Percentiles rank a stretch among this genome's conserved stretches.
These are phyloP conservation scores for Aureobasidium sp. DNA, from an alignment of 2,329 filamentous ascomycete genomes.

Conservation along the genomic window DNA sequence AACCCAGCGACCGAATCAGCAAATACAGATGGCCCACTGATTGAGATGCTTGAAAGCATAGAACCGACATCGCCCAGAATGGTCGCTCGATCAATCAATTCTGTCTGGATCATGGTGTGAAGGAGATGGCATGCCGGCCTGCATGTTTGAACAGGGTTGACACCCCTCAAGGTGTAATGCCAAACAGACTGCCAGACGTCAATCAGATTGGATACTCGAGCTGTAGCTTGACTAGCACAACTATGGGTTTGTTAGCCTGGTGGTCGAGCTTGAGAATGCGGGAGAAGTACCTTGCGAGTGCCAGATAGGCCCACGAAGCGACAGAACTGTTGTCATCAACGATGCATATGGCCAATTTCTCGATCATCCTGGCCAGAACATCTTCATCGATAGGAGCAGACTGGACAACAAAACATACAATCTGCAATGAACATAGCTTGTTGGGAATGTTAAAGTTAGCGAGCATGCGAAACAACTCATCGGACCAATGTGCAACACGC, in stretches of 20 bases:
- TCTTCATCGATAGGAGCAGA: constrained; percentile 1
- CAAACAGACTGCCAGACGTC: constrained; percentile 63
- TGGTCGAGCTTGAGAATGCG: constrained; percentile 15
- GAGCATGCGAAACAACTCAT: constrained; percentile 1
- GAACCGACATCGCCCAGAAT: constrained; percentile 62
- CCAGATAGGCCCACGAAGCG: constrained; percentile 76
- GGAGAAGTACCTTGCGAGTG: constrained; percentile 61
- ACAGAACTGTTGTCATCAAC: constrained; percentile 59
- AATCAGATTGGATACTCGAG: constrained; percentile 36
- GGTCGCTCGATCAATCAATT: constrained; percentile 58
- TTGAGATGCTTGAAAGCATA: constrained; percentile 67
- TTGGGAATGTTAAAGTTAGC: not conserved
- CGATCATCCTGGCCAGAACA: not conserved
- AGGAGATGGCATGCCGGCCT: constrained; percentile 71
- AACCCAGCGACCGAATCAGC: constrained; percentile 72
- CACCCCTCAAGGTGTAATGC: constrained; percentile 62
- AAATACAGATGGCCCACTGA: constrained; percentile 69
- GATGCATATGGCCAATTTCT: constrained; percentile 4
- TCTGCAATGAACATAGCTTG: not conserved
- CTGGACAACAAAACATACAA: constrained; percentile 6
- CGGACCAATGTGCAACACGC: constrained; percentile 1
- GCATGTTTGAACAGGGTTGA: constrained; percentile 62
- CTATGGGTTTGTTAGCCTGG: constrained; percentile 27
- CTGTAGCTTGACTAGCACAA: constrained; percentile 38
- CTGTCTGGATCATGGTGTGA: constrained; percentile 55